phyloP scores from a whole-genome alignment of 2,329 filamentous ascomycete genomes.

The Talaromyces piceae region DNA sequence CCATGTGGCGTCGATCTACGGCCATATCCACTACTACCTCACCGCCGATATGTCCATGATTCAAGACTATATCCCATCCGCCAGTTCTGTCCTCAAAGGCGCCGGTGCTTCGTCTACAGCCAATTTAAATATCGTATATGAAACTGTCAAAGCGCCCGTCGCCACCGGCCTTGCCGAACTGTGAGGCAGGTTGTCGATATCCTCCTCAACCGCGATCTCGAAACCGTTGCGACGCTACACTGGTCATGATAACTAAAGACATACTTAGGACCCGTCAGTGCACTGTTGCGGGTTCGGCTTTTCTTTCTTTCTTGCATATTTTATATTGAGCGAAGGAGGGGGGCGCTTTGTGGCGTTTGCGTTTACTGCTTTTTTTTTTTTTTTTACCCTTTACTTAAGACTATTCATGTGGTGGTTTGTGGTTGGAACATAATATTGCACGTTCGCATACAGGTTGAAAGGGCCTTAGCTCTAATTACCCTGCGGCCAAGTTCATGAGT shows the following conservation, averaged over 20 bases:
- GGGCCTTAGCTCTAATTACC: not conserved
- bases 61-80: slow-evolving; percentile 22
- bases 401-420: not conserved
- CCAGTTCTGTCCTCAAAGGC: slow-evolving; percentile 27
- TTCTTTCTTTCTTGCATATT: not conserved
- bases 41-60: slow-evolving; percentile 58
- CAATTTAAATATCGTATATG: slow-evolving; percentile 40
- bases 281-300: no score
- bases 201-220: not conserved
- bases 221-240: not conserved
- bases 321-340: slow-evolving; percentile 4
- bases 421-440: not conserved
- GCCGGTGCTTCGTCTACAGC: slow-evolving; percentile 16
- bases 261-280: no score
- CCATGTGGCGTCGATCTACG: slow-evolving; percentile 73
- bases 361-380: not conserved
- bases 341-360: slow-evolving; percentile 5
- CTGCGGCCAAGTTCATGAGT: not conserved
- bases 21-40: slow-evolving; percentile 91
- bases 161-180: slow-evolving; percentile 30
- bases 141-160: slow-evolving; percentile 40
- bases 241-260: not conserved
- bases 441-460: not conserved
- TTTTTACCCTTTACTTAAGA: no score
- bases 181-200: slow-evolving; percentile 10